These are phyloP conservation scores for Puccinia polysora DNA, from an alignment of 1,284 basidiomycete genomes.

Conservation along the genomic window DNA sequence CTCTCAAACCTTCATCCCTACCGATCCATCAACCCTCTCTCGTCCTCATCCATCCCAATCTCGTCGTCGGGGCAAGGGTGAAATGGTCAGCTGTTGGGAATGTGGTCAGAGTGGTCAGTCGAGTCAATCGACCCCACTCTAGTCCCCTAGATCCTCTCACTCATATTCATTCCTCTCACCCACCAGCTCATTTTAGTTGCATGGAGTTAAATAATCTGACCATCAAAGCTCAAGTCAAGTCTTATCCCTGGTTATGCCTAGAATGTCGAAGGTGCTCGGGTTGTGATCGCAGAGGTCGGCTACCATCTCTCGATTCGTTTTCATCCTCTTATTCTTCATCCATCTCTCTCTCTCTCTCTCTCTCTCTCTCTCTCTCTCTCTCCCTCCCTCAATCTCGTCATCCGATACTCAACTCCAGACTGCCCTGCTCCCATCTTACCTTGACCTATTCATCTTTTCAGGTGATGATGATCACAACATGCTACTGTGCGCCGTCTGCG, in stretches of 20 bases:
- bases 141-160: no score
- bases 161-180: not conserved
- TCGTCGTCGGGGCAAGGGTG: conserved; percentile 31
- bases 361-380: no score
- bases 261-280: conserved; percentile 37
- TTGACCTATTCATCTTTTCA: not conserved
- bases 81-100: conserved; percentile 44
- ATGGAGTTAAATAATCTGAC: conserved; percentile 29
- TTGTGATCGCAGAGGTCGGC: conserved; percentile 36
- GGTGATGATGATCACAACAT: conserved; percentile 35
- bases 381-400: no score
- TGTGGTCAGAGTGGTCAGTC: conserved; percentile 39
- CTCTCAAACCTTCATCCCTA: not conserved
- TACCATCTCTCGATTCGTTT: no score
- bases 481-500: conserved; percentile 31
- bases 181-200: conserved; percentile 36
- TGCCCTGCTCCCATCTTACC: not conserved
- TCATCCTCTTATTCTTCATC: not conserved
- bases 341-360: not conserved
- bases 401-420: not conserved
- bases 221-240: conserved; percentile 33
- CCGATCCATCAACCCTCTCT: not conserved
- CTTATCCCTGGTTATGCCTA: conserved; percentile 37
- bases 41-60: not conserved
- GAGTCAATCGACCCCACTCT: no score